Base-by-base conservation (phyloP, 2,329 filamentous ascomycete species). In the Ilyonectria sp. region DNA sequence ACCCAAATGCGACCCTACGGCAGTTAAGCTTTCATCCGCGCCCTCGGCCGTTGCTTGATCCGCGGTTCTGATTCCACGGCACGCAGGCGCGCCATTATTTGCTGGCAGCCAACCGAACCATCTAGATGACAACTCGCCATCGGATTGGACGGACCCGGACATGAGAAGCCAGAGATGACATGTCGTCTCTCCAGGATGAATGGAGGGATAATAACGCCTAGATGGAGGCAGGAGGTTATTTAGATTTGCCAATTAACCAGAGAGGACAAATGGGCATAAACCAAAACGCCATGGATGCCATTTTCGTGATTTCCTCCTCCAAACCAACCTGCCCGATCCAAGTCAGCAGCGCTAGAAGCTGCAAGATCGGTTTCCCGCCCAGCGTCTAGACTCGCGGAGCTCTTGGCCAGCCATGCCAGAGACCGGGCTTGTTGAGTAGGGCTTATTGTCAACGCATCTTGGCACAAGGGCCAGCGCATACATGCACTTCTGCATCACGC, bases 381-480 rank as follows among this genome's bases (percentile, higher is more conserved):
- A 21, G 50, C 15, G 29, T 53, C 49, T 31, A 17, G n/a, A 52
- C 15, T 33, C 47, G 17, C n/a, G 44, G 13, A 23, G 43, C 31
- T 33, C 31, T 11, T 11, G 31, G 7, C 8, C 23, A 5, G 13
- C 23, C 46, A 23, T 26, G 17, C 9, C 11, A 15, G 13, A 50
- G 23, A n/a, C 15, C 13, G 17, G 37, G 17, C n/a, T 13, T 40
- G 13, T 40, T 40, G 21, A 50, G 23, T 17, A 15, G 23, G 47
- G 47, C 47, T 31, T 50, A 21, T 26, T 50, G 31, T 33, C 11
- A 9, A 9, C 31, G 5, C 2, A 6, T 15, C 47, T 50, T 31
- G 47, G 47, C 47, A 50, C 15, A 10, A 46, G 44, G 44, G 23
- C 46, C 46, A 49, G 29, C 46, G 21, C 46, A 52, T 52, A 26